phyloP scores from a whole-genome alignment of 1,284 basidiomycete genomes.

The Fomitopsis schrenkii region DNA sequence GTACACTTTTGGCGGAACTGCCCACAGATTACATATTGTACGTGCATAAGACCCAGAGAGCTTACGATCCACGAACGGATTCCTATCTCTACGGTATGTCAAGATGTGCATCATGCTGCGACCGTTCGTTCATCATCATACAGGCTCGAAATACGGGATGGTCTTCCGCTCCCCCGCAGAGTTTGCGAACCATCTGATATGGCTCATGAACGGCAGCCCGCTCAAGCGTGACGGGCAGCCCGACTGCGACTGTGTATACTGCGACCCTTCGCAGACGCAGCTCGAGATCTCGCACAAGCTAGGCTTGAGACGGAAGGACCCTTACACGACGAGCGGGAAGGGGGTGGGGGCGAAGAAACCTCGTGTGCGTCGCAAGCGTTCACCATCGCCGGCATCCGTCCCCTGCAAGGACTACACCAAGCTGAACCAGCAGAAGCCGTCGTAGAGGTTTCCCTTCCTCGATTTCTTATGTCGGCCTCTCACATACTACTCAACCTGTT shows the following conservation, averaged over 20 bases:
- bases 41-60: slow-evolving; percentile 22
- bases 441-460: neutral
- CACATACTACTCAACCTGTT: neutral
- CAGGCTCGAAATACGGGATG: slow-evolving; percentile 18
- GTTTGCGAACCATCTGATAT: slow-evolving; percentile 24
- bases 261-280: slow-evolving; percentile 15
- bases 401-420: slow-evolving; percentile 21
- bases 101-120: neutral
- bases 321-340: neutral
- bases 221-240: slow-evolving; percentile 15
- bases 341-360: slow-evolving; percentile 4
- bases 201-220: slow-evolving; percentile 24
- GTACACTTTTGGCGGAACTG: slow-evolving; percentile 14
- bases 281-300: slow-evolving; percentile 15
- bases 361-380: slow-evolving; percentile 2
- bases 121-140: neutral
- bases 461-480: neutral
- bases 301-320: slow-evolving; percentile 1
- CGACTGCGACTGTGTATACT: slow-evolving; percentile 22
- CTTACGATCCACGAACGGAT: slow-evolving; percentile 18
- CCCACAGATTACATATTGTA: slow-evolving; percentile 23
- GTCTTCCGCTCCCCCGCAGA: slow-evolving; percentile 26
- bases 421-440: slow-evolving; percentile 3
- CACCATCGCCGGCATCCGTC: slow-evolving; percentile 6
- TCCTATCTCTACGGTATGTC: slow-evolving; percentile 20